These are phyloP conservation scores for Zasmidium angulare DNA, from an alignment of 2,329 filamentous ascomycete genomes.

Conservation along the genomic window DNA sequence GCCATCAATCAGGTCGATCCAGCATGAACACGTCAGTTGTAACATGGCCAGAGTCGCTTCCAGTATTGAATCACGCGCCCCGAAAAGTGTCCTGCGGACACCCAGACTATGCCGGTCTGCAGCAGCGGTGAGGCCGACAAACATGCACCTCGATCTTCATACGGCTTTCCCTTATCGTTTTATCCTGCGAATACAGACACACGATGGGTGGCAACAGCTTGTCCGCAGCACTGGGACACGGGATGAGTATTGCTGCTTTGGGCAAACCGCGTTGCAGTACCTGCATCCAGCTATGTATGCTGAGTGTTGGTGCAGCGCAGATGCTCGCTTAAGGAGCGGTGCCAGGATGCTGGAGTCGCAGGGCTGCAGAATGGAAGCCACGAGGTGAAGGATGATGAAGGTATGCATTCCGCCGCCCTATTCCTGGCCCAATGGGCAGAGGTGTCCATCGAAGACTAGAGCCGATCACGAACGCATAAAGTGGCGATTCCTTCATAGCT, in stretches of 20 bases:
- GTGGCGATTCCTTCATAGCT: too few species aligned
- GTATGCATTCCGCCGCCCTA: not conserved
- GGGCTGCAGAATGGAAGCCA: not conserved
- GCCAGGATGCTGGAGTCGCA: not conserved
- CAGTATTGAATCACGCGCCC: too few species aligned
- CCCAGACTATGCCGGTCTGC: not conserved
- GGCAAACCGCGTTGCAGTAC: not conserved
- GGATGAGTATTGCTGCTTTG: not conserved
- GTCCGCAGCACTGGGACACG: too few species aligned
- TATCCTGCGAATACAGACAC: too few species aligned
- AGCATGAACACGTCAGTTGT: too few species aligned
- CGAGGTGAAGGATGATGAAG: not conserved
- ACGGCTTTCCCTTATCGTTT: too few species aligned
- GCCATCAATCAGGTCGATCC: not conserved
- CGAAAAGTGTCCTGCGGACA: not conserved
- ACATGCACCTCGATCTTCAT: not conserved
- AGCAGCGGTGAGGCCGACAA: not conserved
- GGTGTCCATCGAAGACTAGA: not conserved
- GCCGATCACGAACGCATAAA: too few species aligned
- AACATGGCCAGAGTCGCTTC: too few species aligned
- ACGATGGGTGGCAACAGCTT: too few species aligned
- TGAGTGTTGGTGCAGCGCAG: not conserved
- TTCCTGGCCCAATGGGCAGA: not conserved
- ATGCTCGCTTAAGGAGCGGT: not conserved
- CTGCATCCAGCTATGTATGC: not conserved